Evolutionary conservation across 2,329 filamentous ascomycete genomes (phyloP).

Genomic region (Colletotrichum caudatum): DNA sequence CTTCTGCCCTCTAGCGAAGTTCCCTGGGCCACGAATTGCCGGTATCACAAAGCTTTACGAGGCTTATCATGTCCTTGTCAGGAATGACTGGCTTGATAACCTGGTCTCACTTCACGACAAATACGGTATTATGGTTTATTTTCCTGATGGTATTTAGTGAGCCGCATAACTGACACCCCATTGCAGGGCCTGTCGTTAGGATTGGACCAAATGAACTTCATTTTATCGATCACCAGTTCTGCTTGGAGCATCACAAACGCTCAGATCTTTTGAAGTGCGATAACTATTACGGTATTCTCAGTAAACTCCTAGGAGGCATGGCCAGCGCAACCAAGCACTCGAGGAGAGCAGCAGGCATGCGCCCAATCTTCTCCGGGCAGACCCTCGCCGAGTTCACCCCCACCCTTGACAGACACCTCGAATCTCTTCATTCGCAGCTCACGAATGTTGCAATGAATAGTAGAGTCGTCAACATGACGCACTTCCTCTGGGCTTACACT

Average conservation of each 20-base stretch:
- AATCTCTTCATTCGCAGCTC: slow-evolving; percentile 19
- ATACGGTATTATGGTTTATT: slow-evolving; percentile 30
- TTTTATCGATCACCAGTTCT: slow-evolving; percentile 40
- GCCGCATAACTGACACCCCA: not conserved
- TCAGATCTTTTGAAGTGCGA: slow-evolving; percentile 39
- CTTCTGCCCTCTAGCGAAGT: slow-evolving; percentile 28
- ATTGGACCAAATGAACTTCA: slow-evolving; percentile 43
- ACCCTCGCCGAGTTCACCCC: slow-evolving; percentile 22
- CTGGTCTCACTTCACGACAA: slow-evolving; percentile 32
- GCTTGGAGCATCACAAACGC: slow-evolving; percentile 40
- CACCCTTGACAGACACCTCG: slow-evolving; percentile 28
- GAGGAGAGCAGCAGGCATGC: slow-evolving; percentile 36
- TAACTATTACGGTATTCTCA: slow-evolving; percentile 42
- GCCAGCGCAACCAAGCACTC: slow-evolving; percentile 24
- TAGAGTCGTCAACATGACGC: slow-evolving; percentile 22
- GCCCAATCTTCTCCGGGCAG: slow-evolving; percentile 41
- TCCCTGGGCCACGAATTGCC: slow-evolving; percentile 32
- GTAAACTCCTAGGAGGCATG: slow-evolving; percentile 39
- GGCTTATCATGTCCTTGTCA: slow-evolving; percentile 41
- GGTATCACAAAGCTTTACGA: slow-evolving; percentile 40
- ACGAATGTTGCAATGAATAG: not conserved
- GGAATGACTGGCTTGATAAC: slow-evolving; percentile 41
- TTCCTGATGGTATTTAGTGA: too few species aligned
- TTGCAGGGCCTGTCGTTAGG: slow-evolving; percentile 36
- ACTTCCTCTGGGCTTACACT: slow-evolving; percentile 41